These are phyloP conservation scores for Daldinia eschscholtzii DNA, from an alignment of 2,329 filamentous ascomycete genomes.

Conservation along the genomic window DNA sequence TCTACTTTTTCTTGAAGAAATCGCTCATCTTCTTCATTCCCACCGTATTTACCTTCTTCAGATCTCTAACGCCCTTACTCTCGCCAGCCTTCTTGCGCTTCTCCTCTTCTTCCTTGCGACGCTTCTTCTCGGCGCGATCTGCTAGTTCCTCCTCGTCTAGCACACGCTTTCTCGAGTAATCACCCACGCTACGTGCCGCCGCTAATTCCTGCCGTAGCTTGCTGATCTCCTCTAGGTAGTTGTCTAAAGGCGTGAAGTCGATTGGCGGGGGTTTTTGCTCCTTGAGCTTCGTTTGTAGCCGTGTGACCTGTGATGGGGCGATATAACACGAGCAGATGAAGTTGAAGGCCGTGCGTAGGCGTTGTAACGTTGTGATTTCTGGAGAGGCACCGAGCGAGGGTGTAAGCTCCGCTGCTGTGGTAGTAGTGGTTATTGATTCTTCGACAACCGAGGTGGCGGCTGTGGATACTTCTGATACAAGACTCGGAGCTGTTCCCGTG, in stretches of 20 bases:
- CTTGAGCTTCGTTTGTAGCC: slow-evolving; percentile 59
- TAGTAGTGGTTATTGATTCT: slow-evolving; percentile 30
- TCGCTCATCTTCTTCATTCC: slow-evolving; percentile 98
- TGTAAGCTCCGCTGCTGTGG: slow-evolving; percentile 48
- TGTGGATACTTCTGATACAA: slow-evolving; percentile 59
- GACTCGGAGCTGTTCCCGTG: slow-evolving; percentile 53
- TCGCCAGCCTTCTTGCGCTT: slow-evolving; percentile 81
- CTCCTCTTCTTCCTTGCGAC: slow-evolving; percentile 89
- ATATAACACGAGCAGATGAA: slow-evolving; percentile 76
- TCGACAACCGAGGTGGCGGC: slow-evolving; percentile 59
- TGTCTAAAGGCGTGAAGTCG: slow-evolving; percentile 78
- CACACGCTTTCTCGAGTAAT: slow-evolving; percentile 78
- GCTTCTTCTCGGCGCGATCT: slow-evolving; percentile 80
- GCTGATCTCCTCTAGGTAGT: slow-evolving; percentile 75
- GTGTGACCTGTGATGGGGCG: slow-evolving; percentile 57
- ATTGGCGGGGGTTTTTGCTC: slow-evolving; percentile 53
- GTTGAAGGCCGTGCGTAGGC: slow-evolving; percentile 72
- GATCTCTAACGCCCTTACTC: slow-evolving; percentile 80
- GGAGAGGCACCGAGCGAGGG: slow-evolving; percentile 61
- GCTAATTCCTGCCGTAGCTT: slow-evolving; percentile 78
- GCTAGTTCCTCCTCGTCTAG: slow-evolving; percentile 76
- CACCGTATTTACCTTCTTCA: slow-evolving; percentile 89
- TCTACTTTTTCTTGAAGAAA: slow-evolving; percentile 83
- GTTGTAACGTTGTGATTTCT: slow-evolving; percentile 70
- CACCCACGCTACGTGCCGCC: slow-evolving; percentile 74